Evolutionary conservation across 2,329 filamentous ascomycete genomes (phyloP), one percentile per base, ranked within the genome.

Genomic region (Plectosphaerella sp.): DNA sequence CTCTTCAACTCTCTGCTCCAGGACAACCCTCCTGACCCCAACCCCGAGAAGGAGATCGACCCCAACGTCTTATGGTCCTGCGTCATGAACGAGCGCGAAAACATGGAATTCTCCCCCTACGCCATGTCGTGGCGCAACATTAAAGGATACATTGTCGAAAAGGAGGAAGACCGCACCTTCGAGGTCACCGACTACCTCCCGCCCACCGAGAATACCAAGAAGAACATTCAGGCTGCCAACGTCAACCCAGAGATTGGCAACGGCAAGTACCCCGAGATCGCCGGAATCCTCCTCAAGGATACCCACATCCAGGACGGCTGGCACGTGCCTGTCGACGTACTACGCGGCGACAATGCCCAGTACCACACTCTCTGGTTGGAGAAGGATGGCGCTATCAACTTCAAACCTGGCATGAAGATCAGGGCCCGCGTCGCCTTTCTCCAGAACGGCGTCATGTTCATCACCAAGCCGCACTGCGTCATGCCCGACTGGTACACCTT

Each of bases 341-440:
- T 22, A 5, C 3, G 22, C 5, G 22, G 22, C 22, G 22, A 22
- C 22, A 22, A 22, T 5, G 3, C 22, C 22, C 22, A 22, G 22
- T 33, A 83, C 24, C 66, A 76, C 15, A 57, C 75, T 11, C 62
- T 80, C 9, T 58, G 50, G 3, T 72, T 80, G 8, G 28, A 33
- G 8, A 12, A 33, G 8, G 11, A 10, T 3, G 11, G 11, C 28
- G 8, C 8, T 33, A 12, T 10, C 28, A 33, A 33, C 51, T 81
- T 88, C 62, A 79, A 80, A 53, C 67, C 77, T 0, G 89, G 90
- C 1, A 80, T 87, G 75, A 88, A 85, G 65, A 60, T 89, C 35
- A 73, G 77, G 24, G 67, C 80, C 0, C 69, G 66, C 0, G 70
- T 89, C 10, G 80, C 76, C 57, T 72, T 83, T 52, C 67, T 89